Base-by-base conservation (phyloP, 805 yeast genomes). In the Suhomyces sp. region DNA sequence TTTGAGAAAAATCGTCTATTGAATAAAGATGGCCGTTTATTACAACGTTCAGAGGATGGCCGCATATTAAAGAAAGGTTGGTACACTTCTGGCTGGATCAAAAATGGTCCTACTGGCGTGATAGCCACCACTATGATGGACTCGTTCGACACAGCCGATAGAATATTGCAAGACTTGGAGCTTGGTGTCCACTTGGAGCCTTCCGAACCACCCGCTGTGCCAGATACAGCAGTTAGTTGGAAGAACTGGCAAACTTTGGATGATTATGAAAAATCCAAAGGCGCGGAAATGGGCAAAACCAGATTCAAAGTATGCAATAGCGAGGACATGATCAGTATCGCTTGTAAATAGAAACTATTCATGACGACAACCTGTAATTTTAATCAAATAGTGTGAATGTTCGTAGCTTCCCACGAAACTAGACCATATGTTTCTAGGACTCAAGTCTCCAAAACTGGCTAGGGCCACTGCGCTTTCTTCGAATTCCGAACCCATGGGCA, bases 81-180 rank as follows among this genome's bases (percentile, higher is more conserved):
- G 54, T 93, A 91, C 60, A 85, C 88, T 2, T 75, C 91, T 7
- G 99, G 99, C 0, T 94, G 99, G 99, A 85, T 91, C 46, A 83
- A 87, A 52, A 84, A 81, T 49, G 96, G 96, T 0, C 88, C 96
- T 6, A 80, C 80, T 27, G 99, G 99, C 1, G 96, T 90, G 3
- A 94, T 94, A 58, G 96, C 96, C 15, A 79, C 89, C 12, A 90
- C 98, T 0, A 88, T 93, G 87, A 80, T 86, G 79, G 91, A 88
- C 54, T 83, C 97, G 0, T 86, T 86, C 57, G 80, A 83, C 7
- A 85, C 93, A 0, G 93, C 90, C 0, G 89, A 84, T 26, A 71
- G 77, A 10, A 75, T 94, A 0, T 62, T 84, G 15, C 72, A 77
- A 36, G 96, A 90, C 60, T 69, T 79, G 23, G 54, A 69, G n/a